Evolutionary conservation across 2,329 filamentous ascomycete species (phyloP).

Genomic region (Talaromyces sp.): DNA sequence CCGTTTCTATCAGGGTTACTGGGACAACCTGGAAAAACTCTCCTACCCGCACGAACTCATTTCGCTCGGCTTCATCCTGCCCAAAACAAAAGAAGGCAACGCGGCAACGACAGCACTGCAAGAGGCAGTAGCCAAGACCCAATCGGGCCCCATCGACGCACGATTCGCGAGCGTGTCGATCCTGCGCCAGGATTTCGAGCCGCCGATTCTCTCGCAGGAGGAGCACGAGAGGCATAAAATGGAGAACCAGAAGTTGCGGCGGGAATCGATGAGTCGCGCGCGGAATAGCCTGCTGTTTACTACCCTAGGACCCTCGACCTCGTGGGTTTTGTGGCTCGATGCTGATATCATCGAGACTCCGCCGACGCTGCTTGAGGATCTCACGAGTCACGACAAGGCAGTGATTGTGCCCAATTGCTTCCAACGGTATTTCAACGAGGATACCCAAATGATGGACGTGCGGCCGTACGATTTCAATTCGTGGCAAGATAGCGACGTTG

Average conservation of each 20-base stretch:
- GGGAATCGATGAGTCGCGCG: conserved; percentile 87
- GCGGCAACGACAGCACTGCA: conserved; percentile 77
- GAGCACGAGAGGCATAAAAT: conserved; percentile 90
- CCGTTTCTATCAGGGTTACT: conserved; percentile 90
- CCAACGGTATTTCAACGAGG: conserved; percentile 75
- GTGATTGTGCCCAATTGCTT: conserved; percentile 94
- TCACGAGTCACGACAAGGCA: conserved; percentile 81
- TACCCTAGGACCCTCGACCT: conserved; percentile 81
- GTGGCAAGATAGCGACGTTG: conserved; percentile 85
- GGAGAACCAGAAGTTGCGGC: conserved; percentile 77
- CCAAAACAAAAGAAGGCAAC: conserved; percentile 89
- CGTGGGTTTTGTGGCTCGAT: conserved; percentile 97
- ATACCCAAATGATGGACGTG: conserved; percentile 66
- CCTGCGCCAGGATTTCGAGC: conserved; percentile 89
- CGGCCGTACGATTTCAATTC: conserved; percentile 96
- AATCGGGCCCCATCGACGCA: conserved; percentile 72
- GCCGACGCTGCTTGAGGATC: conserved; percentile 78
- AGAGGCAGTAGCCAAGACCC: conserved; percentile 77
- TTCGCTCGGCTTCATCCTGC: conserved; percentile 91
- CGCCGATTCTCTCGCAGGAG: conserved; percentile 71
- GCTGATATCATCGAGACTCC: conserved; percentile 89
- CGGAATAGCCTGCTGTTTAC: conserved; percentile 94
- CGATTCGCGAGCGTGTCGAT: conserved; percentile 93
- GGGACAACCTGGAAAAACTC: conserved; percentile 83
- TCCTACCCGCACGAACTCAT: conserved; percentile 91